Evolutionary conservation across 768 basidiomycete genomes (phyloP), one percentile per base, ranked within the genome.

Genomic region (Tylopilus felleus): DNA sequence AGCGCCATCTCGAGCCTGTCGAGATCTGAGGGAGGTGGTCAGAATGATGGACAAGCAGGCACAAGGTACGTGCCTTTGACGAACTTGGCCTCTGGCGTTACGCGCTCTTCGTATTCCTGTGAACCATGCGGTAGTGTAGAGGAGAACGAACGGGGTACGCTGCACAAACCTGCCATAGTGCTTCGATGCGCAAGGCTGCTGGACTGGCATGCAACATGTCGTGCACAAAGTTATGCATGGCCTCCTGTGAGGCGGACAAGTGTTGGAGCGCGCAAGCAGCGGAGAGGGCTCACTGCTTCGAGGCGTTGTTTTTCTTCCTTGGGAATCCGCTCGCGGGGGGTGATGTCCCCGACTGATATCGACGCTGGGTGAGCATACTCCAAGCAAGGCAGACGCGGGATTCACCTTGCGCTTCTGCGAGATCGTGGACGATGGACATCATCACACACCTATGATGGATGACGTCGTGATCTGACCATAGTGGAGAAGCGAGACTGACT

Each of bases 371-470:
- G 16, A 59, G 29, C 9, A 9, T 23, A 9, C 5, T 5, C 31
- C 4, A 4, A 31, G n/a, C 22, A 7, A 12, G 4, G 8, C 17
- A 38, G 8, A 9, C 17, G 19, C 17, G 8, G 2, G 3, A 5
- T 21, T 60, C 46, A 86, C 91, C 88, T 77, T 93, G 89, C 1
- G 96, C 96, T 70, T 99, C 96, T 7, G 95, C 95, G 14, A 99
- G 80, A 71, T 99, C 96, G 65, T 99, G 96, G 14, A 97, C 91
- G 33, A 96, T 60, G 19, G 84, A 84, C 81, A 98, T 86, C 90
- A 94, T 86, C 14, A 90, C 85, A 55, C 88, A 91, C 78, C 86
- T 59, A 14, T 14, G 9, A 39, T 14, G 2, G 22, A 8, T 35
- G 39, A n/a, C 8, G 16, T 47, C 29, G 12, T 10, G n/a, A 13